Evolutionary conservation across 2,329 filamentous ascomycete genomes (phyloP).

Genomic region (Neofusicoccum sp.): DNA sequence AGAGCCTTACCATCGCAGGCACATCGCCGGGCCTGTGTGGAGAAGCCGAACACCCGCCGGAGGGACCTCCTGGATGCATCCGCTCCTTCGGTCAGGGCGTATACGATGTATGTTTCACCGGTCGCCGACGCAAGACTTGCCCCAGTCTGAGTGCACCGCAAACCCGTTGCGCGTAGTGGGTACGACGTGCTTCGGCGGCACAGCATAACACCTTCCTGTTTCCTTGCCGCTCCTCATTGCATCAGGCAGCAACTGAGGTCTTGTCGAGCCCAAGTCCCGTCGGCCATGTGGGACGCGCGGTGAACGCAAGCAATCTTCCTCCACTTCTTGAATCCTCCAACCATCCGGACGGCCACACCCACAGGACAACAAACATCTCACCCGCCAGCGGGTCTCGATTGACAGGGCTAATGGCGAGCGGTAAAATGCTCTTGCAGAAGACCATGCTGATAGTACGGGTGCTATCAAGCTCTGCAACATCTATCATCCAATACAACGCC

Average conservation of each 20-base stretch:
- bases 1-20: neutral
- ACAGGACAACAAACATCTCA: too few relatives aligned
- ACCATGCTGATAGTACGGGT: neutral
- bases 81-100: neutral
- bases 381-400: too few relatives aligned
- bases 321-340: too few relatives aligned
- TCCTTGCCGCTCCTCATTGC: too few relatives aligned
- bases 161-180: neutral
- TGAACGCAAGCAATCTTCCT: too few relatives aligned
- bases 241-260: too few relatives aligned
- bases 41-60: neutral
- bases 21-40: neutral
- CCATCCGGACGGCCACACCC: too few relatives aligned
- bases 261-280: too few relatives aligned
- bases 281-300: too few relatives aligned
- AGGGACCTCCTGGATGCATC: neutral
- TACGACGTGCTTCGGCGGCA: neutral
- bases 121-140: neutral
- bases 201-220: neutral
- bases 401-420: too few relatives aligned
- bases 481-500: neutral
- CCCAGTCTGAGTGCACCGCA: neutral
- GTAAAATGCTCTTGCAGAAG: neutral
- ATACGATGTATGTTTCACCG: neutral
- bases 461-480: neutral